Evolutionary conservation across 371 early-diverging fungal species (phyloP).

Genomic region (Rhizopus arrhizus): DNA sequence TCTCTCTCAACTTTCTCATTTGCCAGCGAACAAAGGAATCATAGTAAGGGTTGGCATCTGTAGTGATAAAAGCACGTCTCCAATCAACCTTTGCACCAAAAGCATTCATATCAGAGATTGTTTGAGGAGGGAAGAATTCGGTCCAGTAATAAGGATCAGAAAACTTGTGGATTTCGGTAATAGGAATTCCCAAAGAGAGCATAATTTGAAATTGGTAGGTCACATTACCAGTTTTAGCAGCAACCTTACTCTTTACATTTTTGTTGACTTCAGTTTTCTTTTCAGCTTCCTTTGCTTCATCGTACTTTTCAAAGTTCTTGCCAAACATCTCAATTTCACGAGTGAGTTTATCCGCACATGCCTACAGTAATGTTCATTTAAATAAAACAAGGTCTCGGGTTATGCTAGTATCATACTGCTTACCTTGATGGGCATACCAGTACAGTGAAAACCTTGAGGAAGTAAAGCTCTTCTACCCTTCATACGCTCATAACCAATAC

Average conservation of each 20-base stretch:
- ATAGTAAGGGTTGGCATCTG: slow-evolving; percentile 98
- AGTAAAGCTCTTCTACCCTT: slow-evolving; percentile 95
- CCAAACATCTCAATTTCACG: slow-evolving; percentile 96
- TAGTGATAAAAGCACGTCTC: slow-evolving; percentile 99
- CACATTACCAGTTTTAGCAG: slow-evolving; percentile 82
- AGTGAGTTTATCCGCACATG: slow-evolving; percentile 97
- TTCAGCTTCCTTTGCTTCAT: slow-evolving; percentile 54
- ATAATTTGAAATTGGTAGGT: slow-evolving; percentile 98
- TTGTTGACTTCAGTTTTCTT: slow-evolving; percentile 60
- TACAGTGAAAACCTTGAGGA: slow-evolving; percentile 99
- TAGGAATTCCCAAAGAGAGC: slow-evolving; percentile 88
- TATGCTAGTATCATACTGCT: background rate
- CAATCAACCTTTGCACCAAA: slow-evolving; percentile 97
- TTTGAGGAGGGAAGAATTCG: slow-evolving; percentile 93
- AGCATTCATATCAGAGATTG: slow-evolving; percentile 79
- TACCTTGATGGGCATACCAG: slow-evolving; percentile 99
- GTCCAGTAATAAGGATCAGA: slow-evolving; percentile 97
- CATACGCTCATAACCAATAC: slow-evolving; percentile 91
- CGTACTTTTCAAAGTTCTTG: slow-evolving; percentile 69
- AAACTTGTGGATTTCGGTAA: slow-evolving; percentile 92
- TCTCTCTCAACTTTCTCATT: slow-evolving; percentile 88
- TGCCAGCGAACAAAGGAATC: slow-evolving; percentile 99
- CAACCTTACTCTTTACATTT: slow-evolving; percentile 83
- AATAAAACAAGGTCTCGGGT: background rate
- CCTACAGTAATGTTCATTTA: slow-evolving; percentile 49